Percentiles rank a stretch among this genome's conserved stretches.
phyloP scores from a whole-genome alignment of 192 early-diverging fungal species.

The Paraglomus brasilianum region DNA sequence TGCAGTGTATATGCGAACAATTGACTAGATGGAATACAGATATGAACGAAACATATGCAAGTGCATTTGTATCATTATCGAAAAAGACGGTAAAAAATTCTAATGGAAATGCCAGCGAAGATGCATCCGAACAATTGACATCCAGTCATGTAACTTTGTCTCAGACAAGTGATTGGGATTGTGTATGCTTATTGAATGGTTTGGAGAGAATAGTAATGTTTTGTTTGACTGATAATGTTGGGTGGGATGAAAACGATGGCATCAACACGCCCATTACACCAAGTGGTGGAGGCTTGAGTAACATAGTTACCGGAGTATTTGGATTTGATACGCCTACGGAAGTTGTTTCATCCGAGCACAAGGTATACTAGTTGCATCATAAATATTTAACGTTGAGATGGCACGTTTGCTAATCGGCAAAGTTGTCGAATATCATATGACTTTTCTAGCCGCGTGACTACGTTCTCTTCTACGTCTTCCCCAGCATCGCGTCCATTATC shows the following conservation, averaged over 20 bases:
- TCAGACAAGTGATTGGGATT: slow-evolving; percentile 43
- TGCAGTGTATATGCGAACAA: slow-evolving; percentile 64
- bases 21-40: slow-evolving; percentile 37
- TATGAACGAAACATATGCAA: slow-evolving; percentile 7
- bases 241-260: slow-evolving; percentile 35
- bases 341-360: slow-evolving; percentile 24
- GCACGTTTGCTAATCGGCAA: background rate
- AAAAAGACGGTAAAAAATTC: background rate
- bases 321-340: slow-evolving; percentile 28
- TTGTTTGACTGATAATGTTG: slow-evolving; percentile 44
- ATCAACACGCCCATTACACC: background rate
- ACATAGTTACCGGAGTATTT: slow-evolving; percentile 2
- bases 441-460: slow-evolving; percentile 47
- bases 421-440: background rate
- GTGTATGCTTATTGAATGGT: slow-evolving; percentile 51
- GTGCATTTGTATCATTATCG: background rate
- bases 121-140: background rate
- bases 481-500: slow-evolving; percentile 48
- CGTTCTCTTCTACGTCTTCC: slow-evolving; percentile 46
- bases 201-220: slow-evolving; percentile 59
- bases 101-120: background rate
- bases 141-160: background rate
- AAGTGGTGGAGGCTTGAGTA: background rate
- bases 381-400: background rate
- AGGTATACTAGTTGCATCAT: slow-evolving; percentile 14